Percentiles rank a stretch among this genome's conserved stretches.
Evolutionary conservation across 2,329 filamentous ascomycete species (phyloP).

Genomic region (Colletotrichum magnum): DNA sequence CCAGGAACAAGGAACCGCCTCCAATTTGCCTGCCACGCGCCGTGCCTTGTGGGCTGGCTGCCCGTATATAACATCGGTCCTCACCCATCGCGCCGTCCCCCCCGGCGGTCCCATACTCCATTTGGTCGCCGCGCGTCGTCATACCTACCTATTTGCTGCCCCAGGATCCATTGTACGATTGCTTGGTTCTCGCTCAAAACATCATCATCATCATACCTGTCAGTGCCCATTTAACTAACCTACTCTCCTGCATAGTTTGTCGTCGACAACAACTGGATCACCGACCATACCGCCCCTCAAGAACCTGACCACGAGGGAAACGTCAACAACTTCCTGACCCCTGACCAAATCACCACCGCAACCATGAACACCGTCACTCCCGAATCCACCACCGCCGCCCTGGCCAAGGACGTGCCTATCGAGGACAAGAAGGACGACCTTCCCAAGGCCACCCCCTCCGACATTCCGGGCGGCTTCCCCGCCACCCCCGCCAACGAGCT

Average conservation of each 20-base stretch:
- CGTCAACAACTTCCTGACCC: conserved; percentile 91
- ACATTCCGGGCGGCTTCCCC: conserved; percentile 67
- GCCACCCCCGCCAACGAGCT: conserved; percentile 74
- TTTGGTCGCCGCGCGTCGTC: conserved; percentile 36
- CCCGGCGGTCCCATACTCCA: conserved; percentile 24
- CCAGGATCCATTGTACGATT: conserved; percentile 35
- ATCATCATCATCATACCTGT: conserved; percentile 24
- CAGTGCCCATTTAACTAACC: conserved; percentile 34
- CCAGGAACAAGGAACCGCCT: conserved; percentile 38
- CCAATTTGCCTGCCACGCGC: conserved; percentile 32
- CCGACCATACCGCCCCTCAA: conserved; percentile 83
- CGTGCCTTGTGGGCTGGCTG: conserved; percentile 2
- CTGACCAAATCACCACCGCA: conserved; percentile 76
- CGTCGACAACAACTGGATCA: conserved; percentile 91
- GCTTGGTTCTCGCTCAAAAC: conserved; percentile 35
- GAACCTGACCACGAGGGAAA: conserved; percentile 88
- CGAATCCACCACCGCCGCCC: conserved; percentile 77
- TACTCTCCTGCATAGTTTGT: conserved; percentile 77
- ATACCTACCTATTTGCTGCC: conserved; percentile 22
- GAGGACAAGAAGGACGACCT: conserved; percentile 44
- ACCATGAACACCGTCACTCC: conserved; percentile 78
- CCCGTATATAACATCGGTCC: conserved; percentile 35
- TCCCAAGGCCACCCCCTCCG: conserved; percentile 49
- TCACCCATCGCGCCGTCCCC: conserved; percentile 27
- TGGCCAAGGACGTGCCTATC: conserved; percentile 68